A percentile compares a stretch with the other conserved stretches of the same genome.
Conservation (phyloP, 2,329 filamentous ascomycete genomes). For the Calonectria crousiana region DNA sequence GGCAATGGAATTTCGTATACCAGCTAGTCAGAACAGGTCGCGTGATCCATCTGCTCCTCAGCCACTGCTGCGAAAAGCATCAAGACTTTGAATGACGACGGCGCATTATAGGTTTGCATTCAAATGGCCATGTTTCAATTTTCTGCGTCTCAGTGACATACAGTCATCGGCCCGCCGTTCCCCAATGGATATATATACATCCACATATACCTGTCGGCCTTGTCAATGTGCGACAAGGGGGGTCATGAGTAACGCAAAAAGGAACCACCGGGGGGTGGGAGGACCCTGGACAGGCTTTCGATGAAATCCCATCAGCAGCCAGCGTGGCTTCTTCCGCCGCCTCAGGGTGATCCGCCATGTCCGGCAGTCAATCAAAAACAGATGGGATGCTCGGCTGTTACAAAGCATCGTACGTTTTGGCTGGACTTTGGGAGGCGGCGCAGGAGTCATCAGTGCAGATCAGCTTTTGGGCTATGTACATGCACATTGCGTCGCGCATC, state of each 20-base stretch:
- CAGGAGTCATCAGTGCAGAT: not conserved
- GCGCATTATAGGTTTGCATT: not conserved
- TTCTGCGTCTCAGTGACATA: not conserved
- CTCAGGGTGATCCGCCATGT: conserved; percentile 13
- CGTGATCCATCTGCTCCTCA: not conserved
- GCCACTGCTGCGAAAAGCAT: not conserved
- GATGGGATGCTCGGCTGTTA: not conserved
- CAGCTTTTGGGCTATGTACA: not conserved
- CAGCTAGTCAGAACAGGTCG: not conserved
- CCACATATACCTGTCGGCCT: not conserved
- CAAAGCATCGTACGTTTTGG: conserved; percentile 20
- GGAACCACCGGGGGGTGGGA: not conserved
- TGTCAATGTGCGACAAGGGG: not conserved
- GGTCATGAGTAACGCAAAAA: not conserved
- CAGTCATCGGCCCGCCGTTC: not conserved
- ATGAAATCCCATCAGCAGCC: conserved; percentile 28
- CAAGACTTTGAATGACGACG: not conserved
- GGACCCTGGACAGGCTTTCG: not conserved
- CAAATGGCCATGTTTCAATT: not conserved
- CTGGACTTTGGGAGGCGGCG: conserved; percentile 24
- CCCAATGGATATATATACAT: not conserved
- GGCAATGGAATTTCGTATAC: not conserved
- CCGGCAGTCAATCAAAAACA: not conserved
- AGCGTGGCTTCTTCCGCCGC: conserved; percentile 44
- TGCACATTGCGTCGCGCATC: not conserved